Evolutionary conservation across 768 basidiomycete genomes (phyloP).

Genomic region (Galerina sulciceps): DNA sequence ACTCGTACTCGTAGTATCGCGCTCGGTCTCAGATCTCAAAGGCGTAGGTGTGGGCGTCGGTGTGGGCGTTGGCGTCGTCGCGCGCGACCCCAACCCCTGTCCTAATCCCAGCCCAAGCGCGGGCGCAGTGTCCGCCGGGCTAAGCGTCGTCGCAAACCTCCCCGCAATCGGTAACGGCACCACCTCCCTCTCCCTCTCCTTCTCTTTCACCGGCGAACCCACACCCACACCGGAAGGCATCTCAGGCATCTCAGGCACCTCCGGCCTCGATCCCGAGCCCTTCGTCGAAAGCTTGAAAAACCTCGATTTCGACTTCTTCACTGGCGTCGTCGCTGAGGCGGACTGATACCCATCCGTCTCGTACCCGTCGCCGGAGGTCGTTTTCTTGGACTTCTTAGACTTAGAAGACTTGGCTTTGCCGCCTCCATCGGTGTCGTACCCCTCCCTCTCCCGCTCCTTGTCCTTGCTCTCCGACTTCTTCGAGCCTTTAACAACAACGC

Average conservation of each 20-base stretch:
- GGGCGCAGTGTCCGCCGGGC: background rate
- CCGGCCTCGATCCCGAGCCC: too few species aligned
- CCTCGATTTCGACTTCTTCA: constrained; percentile 42
- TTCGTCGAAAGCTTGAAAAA: constrained; percentile 50
- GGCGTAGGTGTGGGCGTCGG: too few species aligned
- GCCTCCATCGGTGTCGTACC: constrained; percentile 34
- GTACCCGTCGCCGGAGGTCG: constrained; percentile 28
- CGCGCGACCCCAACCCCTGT: background rate
- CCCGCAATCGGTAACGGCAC: constrained; percentile 50
- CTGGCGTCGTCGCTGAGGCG: constrained; percentile 10
- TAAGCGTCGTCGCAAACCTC: constrained; percentile 44
- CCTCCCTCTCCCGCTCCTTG: constrained; percentile 17
- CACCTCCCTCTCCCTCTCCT: constrained; percentile 30
- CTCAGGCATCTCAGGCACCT: too few species aligned
- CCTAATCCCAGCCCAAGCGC: too few species aligned
- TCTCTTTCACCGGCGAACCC: too few species aligned
- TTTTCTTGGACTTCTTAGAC: constrained; percentile 32
- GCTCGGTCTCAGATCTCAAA: too few species aligned
- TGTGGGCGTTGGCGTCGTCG: background rate
- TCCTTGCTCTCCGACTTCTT: constrained; percentile 19
- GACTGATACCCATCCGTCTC: constrained; percentile 38
- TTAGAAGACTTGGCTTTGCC: constrained; percentile 18
- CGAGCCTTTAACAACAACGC: constrained; percentile 14
- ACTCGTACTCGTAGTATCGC: too few species aligned
- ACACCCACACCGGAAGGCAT: too few species aligned